phyloP scores from a whole-genome alignment of 2,329 filamentous ascomycete genomes.

The Xylogone sp. region DNA sequence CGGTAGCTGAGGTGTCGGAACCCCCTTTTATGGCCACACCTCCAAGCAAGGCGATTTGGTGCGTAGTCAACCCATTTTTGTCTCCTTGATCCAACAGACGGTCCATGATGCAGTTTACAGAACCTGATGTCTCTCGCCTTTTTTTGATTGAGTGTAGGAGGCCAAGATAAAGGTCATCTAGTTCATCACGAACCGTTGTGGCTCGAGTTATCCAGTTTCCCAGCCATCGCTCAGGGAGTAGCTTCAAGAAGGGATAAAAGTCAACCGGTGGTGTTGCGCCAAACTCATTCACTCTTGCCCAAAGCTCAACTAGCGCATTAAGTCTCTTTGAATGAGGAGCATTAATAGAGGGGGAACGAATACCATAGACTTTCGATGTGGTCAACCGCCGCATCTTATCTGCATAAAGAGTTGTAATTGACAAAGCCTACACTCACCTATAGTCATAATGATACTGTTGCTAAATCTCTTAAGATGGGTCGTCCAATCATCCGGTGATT shows the following conservation, averaged over 20 bases:
- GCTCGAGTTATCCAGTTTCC: conserved; percentile 36
- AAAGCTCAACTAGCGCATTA: conserved; percentile 39
- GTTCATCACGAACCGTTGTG: conserved; percentile 33
- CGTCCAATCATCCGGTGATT: conserved; percentile 41
- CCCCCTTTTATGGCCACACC: background rate
- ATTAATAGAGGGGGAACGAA: conserved; percentile 28
- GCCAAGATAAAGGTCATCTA: conserved; percentile 37
- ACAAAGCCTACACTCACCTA: conserved; percentile 29
- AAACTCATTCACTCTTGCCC: conserved; percentile 40
- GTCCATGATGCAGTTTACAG: too few species aligned
- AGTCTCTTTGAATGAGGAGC: conserved; percentile 33
- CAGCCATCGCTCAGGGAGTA: conserved; percentile 36
- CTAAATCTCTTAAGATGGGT: conserved; percentile 43
- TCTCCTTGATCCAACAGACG: too few species aligned
- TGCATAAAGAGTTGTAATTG: background rate
- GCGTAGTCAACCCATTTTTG: too few species aligned
- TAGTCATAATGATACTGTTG: conserved; percentile 43
- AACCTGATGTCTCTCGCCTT: too few species aligned
- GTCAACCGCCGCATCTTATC: background rate
- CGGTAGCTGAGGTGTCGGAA: background rate
- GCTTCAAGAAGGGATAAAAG: conserved; percentile 39
- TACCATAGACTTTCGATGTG: conserved; percentile 27
- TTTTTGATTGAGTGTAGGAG: conserved; percentile 24
- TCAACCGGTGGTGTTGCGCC: conserved; percentile 47
- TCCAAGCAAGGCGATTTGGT: conserved; percentile 34